Conservation (phyloP, 805 yeast genomes). For the Metschnikowia henanensis region DNA sequence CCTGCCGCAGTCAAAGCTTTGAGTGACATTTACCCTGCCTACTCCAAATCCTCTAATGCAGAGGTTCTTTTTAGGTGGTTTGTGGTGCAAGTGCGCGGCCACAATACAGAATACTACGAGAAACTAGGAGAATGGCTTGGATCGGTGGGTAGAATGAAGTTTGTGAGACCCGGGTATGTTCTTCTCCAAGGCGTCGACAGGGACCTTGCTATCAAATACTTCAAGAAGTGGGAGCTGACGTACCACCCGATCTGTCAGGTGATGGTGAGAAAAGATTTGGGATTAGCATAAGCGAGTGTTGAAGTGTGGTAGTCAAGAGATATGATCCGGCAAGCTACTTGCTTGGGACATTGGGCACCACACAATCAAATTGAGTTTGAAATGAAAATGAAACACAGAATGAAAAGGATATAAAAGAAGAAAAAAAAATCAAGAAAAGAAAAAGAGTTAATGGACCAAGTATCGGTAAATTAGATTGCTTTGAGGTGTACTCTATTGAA, state of each 20-base stretch:
- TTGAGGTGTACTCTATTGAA: no score
- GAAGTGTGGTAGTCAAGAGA: no score
- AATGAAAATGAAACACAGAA: no score
- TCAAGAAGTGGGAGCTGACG: slow-evolving; percentile 51
- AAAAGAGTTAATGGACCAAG: no score
- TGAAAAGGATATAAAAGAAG: no score
- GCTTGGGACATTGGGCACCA: no score
- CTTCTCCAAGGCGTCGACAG: slow-evolving; percentile 64
- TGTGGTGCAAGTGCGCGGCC: slow-evolving; percentile 60
- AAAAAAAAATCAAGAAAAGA: no score
- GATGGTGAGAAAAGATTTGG: slow-evolving; percentile 82
- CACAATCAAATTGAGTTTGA: no score
- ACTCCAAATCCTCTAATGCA: slow-evolving; percentile 63
- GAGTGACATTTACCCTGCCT: slow-evolving; percentile 36
- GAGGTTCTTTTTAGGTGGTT: slow-evolving; percentile 83
- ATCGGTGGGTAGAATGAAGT: slow-evolving; percentile 93
- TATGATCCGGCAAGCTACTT: no score
- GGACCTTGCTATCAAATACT: slow-evolving; percentile 64
- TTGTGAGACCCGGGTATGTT: slow-evolving; percentile 83
- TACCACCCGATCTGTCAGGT: slow-evolving; percentile 87
- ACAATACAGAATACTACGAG: slow-evolving; percentile 45
- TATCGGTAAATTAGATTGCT: no score
- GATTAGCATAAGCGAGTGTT: slow-evolving; percentile 22
- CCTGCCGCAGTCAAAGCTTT: slow-evolving; percentile 31
- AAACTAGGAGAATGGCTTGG: slow-evolving; percentile 81